phyloP scores from a whole-genome alignment of 306 rosid genomes.

The Acacia melanoxylon region DNA sequence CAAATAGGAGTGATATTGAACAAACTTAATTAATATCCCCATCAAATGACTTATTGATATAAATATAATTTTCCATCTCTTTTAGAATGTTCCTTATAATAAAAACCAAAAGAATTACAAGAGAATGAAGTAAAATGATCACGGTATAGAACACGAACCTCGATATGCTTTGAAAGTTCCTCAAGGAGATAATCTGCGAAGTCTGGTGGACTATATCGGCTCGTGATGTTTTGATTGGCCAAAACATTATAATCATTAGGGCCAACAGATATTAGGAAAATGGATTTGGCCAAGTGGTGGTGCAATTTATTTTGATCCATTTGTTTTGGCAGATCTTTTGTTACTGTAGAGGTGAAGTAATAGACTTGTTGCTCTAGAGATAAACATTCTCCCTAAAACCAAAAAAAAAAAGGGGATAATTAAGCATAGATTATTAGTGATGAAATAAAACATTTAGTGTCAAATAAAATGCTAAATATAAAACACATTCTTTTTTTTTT shows the following conservation, averaged over 20 bases:
- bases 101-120: no score
- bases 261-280: background rate
- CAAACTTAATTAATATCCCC: no score
- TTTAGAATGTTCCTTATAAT: background rate
- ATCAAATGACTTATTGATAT: no score
- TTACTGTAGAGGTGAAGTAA: background rate
- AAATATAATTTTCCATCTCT: no score
- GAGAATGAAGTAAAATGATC: background rate
- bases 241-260: background rate
- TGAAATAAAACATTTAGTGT: no score
- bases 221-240: background rate
- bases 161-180: background rate
- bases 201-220: background rate
- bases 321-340: background rate
- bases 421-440: background rate
- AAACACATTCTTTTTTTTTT: no score
- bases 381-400: background rate
- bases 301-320: background rate
- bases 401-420: no score
- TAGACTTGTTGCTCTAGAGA: background rate
- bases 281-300: background rate
- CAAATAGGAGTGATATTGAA: no score
- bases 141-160: background rate
- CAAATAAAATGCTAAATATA: no score
- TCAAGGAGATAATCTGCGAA: background rate